Evolutionary conservation across 331 rosid species (phyloP).

Genomic region (Ulmus americana): DNA sequence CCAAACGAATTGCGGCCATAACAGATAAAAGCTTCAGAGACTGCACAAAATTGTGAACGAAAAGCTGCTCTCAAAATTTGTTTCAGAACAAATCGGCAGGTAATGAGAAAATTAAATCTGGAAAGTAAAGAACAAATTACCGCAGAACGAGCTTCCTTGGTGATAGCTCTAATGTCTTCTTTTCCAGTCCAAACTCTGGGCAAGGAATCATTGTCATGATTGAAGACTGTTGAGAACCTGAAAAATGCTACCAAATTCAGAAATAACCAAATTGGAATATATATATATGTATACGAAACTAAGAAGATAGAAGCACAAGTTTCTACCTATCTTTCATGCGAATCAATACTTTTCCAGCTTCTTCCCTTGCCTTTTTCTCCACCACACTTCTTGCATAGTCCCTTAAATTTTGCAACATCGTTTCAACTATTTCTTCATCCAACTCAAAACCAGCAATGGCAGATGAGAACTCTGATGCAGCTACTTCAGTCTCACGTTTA

Average conservation of each 20-base stretch:
- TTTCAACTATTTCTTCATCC: conserved; percentile 44
- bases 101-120: conserved; percentile 2
- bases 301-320: neutral
- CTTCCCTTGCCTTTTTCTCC: conserved; percentile 72
- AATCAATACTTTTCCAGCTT: conserved; percentile 65
- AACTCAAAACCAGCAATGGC: conserved; percentile 64
- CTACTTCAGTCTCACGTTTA: conserved; percentile 53
- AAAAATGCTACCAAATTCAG: conserved; percentile 17
- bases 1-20: conserved; percentile 80
- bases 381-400: conserved; percentile 66
- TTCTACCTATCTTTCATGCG: conserved; percentile 86
- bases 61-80: conserved; percentile 13
- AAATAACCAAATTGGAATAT: conserved; percentile 18
- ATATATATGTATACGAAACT: neutral
- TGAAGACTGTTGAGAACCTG: conserved; percentile 83
- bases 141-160: conserved; percentile 65
- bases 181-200: conserved; percentile 91
- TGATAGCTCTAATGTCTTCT: conserved; percentile 73
- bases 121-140: conserved; percentile 29
- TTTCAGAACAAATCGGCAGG: neutral
- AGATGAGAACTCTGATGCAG: conserved; percentile 38
- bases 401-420: conserved; percentile 46
- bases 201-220: conserved; percentile 72
- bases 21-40: conserved; percentile 68
- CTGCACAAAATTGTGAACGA: conserved; percentile 38